Conservation (phyloP, 2,329 filamentous ascomycete genomes). For the Moelleriella libera region DNA sequence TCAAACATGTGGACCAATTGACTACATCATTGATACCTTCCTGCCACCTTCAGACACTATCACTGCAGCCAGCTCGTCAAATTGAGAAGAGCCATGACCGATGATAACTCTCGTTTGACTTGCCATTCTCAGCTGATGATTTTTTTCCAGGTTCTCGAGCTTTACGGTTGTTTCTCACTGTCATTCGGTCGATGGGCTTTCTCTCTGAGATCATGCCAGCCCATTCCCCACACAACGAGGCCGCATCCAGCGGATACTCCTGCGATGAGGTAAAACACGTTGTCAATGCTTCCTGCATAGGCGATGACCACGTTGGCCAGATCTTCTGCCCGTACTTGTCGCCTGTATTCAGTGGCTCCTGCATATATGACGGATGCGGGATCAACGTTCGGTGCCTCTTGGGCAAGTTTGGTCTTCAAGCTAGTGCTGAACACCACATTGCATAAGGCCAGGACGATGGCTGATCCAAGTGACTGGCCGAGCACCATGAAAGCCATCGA, state of each 20-base stretch:
- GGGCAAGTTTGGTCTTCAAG: background rate
- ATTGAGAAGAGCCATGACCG: no score
- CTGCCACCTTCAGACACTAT: no score
- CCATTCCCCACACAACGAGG: conserved; percentile 3
- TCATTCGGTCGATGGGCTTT: background rate
- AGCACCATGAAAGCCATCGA: background rate
- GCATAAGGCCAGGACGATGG: background rate
- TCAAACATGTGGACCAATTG: no score
- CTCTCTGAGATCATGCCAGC: background rate
- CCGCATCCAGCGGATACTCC: conserved; percentile 11
- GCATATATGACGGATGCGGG: background rate
- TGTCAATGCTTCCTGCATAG: background rate
- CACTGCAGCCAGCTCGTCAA: no score
- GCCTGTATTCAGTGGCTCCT: background rate
- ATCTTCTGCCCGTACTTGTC: background rate
- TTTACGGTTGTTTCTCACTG: no score
- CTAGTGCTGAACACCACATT: background rate
- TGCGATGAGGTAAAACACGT: background rate
- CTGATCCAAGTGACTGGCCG: background rate
- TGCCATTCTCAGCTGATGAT: no score
- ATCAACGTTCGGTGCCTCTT: background rate
- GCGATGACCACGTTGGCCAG: background rate
- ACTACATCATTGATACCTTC: no score
- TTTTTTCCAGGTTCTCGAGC: no score
- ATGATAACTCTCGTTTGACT: no score